These are phyloP conservation scores for Dioscorea dumetorum DNA, from an alignment of 106 monocot species.

Conservation along the genomic window DNA sequence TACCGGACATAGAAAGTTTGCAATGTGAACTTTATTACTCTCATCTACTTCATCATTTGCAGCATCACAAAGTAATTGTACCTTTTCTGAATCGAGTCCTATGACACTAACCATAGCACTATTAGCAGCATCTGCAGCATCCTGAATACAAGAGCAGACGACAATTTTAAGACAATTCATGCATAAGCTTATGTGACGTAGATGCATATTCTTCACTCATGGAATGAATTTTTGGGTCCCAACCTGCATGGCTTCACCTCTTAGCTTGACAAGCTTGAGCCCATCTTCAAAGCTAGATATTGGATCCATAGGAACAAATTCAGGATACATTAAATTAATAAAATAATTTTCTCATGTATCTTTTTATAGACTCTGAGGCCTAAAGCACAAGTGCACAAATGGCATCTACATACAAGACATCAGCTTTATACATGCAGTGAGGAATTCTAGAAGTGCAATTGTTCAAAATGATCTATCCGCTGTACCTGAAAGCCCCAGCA, in stretches of 20 bases:
- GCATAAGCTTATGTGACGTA: background rate
- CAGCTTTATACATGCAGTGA: no score
- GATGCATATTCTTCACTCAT: background rate
- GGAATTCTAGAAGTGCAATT: no score
- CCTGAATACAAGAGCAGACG: slow-evolving; percentile 25
- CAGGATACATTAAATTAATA: background rate
- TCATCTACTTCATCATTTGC: slow-evolving; percentile 96
- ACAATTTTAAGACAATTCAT: background rate
- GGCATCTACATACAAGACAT: no score
- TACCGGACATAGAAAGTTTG: slow-evolving; percentile 93
- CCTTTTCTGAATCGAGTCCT: slow-evolving; percentile 87
- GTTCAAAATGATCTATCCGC: background rate
- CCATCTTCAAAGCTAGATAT: slow-evolving; percentile 92
- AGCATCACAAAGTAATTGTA: slow-evolving; percentile 88
- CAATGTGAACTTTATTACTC: slow-evolving; percentile 81
- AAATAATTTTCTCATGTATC: no score
- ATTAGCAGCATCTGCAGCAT: slow-evolving; percentile 80
- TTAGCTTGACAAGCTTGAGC: slow-evolving; percentile 94
- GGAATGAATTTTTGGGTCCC: slow-evolving; percentile 1
- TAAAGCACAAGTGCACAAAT: no score
- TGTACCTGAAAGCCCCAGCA: slow-evolving; percentile 92
- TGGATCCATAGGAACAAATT: background rate
- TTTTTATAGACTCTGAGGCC: no score
- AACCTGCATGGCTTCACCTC: slow-evolving; percentile 99
- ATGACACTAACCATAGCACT: slow-evolving; percentile 96